Evolutionary conservation across 768 basidiomycete species (phyloP).

Genomic region (Agrocybe pediades): DNA sequence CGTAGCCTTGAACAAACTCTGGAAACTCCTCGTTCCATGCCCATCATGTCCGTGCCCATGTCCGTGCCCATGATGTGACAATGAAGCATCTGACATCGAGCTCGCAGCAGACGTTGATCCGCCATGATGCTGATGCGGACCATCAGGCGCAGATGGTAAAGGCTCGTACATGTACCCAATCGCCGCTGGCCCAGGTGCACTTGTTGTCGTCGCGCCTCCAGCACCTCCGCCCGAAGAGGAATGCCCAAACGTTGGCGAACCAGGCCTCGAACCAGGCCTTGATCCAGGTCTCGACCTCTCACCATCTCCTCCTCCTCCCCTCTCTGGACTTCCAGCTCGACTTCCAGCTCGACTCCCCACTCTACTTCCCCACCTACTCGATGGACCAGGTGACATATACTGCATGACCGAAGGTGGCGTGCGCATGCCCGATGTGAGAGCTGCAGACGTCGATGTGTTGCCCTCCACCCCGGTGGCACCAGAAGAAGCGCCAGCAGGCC

Average conservation of each 20-base stretch:
- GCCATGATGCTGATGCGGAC: too few species aligned
- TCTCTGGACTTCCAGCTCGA: slow-evolving; percentile 25
- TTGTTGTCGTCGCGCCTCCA: too few species aligned
- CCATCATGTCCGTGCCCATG: too few species aligned
- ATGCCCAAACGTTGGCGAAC: slow-evolving; percentile 6
- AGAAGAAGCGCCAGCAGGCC: not conserved
- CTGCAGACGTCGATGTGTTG: too few species aligned
- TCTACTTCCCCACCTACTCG: slow-evolving; percentile 19
- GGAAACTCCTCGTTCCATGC: slow-evolving; percentile 41
- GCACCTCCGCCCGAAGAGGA: not conserved
- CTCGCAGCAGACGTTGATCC: not conserved
- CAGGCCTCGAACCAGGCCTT: slow-evolving; percentile 6
- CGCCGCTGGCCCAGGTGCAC: slow-evolving; percentile 4
- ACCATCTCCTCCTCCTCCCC: slow-evolving; percentile 2
- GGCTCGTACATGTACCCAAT: slow-evolving; percentile 18
- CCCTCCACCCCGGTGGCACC: too few species aligned
- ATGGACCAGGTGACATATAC: slow-evolving; percentile 12
- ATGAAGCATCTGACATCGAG: not conserved
- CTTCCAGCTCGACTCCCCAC: slow-evolving; percentile 16
- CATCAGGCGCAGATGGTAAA: slow-evolving; percentile 3
- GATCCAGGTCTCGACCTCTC: not conserved
- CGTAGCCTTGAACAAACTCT: slow-evolving; percentile 54
- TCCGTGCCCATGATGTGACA: not conserved
- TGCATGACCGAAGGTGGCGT: slow-evolving; percentile 16
- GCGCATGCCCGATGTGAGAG: slow-evolving; percentile 9